Percentiles rank a stretch among this genome's conserved stretches.
Conservation (phyloP, 371 early-diverging fungal genomes). For the Lichtheimia ramosa region DNA sequence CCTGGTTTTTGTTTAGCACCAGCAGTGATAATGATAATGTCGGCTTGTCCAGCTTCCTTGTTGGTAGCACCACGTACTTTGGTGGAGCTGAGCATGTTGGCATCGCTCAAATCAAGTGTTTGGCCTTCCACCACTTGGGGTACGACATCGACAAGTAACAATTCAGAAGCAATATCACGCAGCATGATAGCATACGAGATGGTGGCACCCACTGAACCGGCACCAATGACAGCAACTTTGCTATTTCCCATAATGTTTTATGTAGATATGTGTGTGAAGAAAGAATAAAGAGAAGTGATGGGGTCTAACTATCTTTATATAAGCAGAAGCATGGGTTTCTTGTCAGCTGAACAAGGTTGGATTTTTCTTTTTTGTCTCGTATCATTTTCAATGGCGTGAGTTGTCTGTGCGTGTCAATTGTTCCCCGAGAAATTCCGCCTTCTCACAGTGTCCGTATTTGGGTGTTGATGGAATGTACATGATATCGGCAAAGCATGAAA, state of each 20-base stretch:
- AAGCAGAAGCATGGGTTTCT: no score
- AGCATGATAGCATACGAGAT: conserved; percentile 74
- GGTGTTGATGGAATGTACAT: no score
- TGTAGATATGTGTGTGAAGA: neutral
- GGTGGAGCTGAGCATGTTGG: conserved; percentile 67
- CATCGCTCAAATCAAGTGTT: conserved; percentile 78
- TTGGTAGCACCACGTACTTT: conserved; percentile 56
- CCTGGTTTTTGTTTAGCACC: conserved; percentile 84
- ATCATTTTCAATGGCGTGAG: no score
- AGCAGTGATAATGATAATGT: conserved; percentile 86
- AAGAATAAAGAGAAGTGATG: neutral
- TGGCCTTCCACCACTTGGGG: conserved; percentile 71
- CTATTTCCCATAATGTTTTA: neutral
- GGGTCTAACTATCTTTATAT: no score
- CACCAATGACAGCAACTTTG: conserved; percentile 75
- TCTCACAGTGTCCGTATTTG: no score
- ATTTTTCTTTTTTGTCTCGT: no score
- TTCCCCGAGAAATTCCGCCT: no score
- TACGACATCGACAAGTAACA: conserved; percentile 72
- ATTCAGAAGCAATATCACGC: conserved; percentile 67
- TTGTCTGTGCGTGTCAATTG: no score
- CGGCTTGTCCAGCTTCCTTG: conserved; percentile 80
- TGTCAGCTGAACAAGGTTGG: no score
- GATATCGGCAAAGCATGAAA: no score
- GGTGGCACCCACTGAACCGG: conserved; percentile 83